Base-by-base conservation (phyloP, 805 yeast species). In the Ogataea salicorniae region DNA sequence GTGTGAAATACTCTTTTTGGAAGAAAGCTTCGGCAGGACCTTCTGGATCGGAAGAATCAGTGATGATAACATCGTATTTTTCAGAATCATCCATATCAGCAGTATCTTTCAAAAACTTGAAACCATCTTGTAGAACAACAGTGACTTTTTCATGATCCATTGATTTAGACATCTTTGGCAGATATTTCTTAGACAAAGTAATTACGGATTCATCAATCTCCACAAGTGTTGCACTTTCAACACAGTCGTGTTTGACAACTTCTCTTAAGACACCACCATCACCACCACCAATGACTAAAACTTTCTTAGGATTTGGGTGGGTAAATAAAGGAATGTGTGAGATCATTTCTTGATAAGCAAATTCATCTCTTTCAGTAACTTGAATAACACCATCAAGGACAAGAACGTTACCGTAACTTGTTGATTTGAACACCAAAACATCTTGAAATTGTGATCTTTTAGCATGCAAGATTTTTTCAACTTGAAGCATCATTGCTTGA, bases 191-290 rank as follows among this genome's bases (percentile, higher is more conserved):
- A 49, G 88, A 75, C 45, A 88, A 73, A 43, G 80, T 73, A 47
- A 89, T 87, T 29, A 90, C 97, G 51, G 83, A 76, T 61, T 83
- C 84, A 67, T 90, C 97, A 53, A 90, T 91, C 62, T 90, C 97
- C n/a, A 87, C 92, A 64, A 90, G 74, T 14, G 85, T 83, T 15
- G 87, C 84, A 41, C 70, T 66, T 54, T 84, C 83, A 4, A 83
- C 76, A 40, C 75, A 71, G 6, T 75, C 72, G 37, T 71, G 71
- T 68, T 90, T 91, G 41, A 88, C 80, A 16, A 87, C 83, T 65
- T 90, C 97, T 59, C 97, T 77, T 35, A 91, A 70, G 18, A 90
- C 96, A 51, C 97, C 97, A 54, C 97, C 96, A 65, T 90, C 97
- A 39, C 97, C 97, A 23, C 97, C 97, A 26, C 97, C 97, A 58